Percentiles rank a stretch among this genome's conserved stretches.
Evolutionary conservation across 176 grass and related monocot genomes (phyloP).

Genomic region (Bolboschoenus planiculmis): DNA sequence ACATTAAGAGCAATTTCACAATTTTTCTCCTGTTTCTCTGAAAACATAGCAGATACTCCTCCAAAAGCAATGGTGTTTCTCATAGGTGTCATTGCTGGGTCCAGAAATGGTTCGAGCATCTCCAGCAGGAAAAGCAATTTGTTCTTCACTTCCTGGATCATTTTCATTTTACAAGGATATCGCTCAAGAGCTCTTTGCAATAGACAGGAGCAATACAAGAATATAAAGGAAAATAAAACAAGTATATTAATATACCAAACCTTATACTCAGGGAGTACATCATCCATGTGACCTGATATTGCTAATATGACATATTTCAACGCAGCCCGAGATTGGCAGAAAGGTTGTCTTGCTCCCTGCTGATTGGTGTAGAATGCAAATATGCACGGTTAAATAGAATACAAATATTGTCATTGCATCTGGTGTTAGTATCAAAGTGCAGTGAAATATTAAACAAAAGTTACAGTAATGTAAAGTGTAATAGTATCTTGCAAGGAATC

Average conservation of each 20-base stretch:
- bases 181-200: conserved; percentile 18
- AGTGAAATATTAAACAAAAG: neutral
- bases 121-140: conserved; percentile 87
- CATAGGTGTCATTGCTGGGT: conserved; percentile 51
- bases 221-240: conserved; percentile 17
- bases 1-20: conserved; percentile 64
- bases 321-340: conserved; percentile 59
- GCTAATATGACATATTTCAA: conserved; percentile 83
- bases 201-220: conserved; percentile 14
- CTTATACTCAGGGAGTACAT: conserved; percentile 81
- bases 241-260: conserved; percentile 34
- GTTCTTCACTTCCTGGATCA: conserved; percentile 79
- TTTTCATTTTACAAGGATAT: conserved; percentile 18
- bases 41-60: conserved; percentile 47
- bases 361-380: conserved; percentile 21
- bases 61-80: conserved; percentile 51
- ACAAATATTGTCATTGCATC: neutral
- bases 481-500: neutral
- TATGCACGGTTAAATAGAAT: neutral
- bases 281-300: conserved; percentile 88
- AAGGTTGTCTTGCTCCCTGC: conserved; percentile 56
- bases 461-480: neutral
- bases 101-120: conserved; percentile 84
- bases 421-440: neutral
- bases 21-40: conserved; percentile 53